A percentile compares a stretch with the other conserved stretches of the same genome.
phyloP scores from a whole-genome alignment of 306 rosid genomes.

The Quercus ilex region DNA sequence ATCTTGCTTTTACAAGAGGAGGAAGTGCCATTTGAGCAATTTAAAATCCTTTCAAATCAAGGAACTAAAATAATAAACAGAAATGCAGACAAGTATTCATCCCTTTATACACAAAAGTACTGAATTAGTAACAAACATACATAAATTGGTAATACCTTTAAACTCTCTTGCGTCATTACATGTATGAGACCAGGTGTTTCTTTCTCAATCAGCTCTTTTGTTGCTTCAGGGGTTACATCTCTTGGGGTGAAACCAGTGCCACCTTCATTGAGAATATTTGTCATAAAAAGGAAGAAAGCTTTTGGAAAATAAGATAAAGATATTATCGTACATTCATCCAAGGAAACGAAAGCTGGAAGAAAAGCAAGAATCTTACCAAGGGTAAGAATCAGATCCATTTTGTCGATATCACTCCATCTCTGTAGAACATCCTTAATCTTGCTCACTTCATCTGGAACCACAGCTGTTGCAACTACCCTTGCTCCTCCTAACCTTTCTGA shows the following conservation, averaged over 20 bases:
- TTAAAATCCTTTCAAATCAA: not conserved
- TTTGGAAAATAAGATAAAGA: conserved; percentile 10
- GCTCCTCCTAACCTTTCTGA: conserved; percentile 90
- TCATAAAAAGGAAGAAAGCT: conserved; percentile 17
- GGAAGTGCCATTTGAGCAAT: no score
- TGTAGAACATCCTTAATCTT: conserved; percentile 63
- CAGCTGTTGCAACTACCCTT: conserved; percentile 62
- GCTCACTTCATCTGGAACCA: conserved; percentile 68
- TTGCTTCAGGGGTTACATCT: conserved; percentile 96
- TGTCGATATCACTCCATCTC: conserved; percentile 77
- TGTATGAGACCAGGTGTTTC: conserved; percentile 87
- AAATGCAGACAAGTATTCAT: not conserved
- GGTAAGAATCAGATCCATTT: conserved; percentile 83
- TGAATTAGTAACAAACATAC: conserved; percentile 6
- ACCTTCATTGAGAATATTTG: conserved; percentile 45
- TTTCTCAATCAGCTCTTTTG: conserved; percentile 76
- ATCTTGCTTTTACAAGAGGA: no score
- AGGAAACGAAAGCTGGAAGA: not conserved
- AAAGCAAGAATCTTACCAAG: conserved; percentile 52
- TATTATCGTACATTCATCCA: not conserved
- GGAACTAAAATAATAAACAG: not conserved
- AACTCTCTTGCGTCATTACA: conserved; percentile 92
- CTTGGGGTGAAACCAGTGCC: conserved; percentile 84
- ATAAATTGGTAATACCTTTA: conserved; percentile 51
- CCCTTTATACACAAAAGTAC: not conserved